These are phyloP conservation scores for Globisporangium rhizosaccharum DNA, from an alignment of 352 stramenopile genomes.

Conservation along the genomic window DNA sequence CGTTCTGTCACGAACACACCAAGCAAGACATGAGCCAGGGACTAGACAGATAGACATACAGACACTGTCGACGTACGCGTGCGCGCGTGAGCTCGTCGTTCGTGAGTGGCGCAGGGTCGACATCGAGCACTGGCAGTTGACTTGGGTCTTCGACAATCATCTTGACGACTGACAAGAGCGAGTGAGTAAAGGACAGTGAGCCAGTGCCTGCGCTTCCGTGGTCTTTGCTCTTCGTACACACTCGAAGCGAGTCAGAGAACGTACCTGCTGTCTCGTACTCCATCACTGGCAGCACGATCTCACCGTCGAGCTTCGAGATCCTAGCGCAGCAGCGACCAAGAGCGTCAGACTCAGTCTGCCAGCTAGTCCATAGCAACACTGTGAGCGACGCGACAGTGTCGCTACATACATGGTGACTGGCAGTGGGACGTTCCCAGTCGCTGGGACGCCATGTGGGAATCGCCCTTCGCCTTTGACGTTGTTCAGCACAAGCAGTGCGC, in stretches of 20 bases:
- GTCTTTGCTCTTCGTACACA: not conserved
- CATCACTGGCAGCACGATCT: slow-evolving; percentile 55
- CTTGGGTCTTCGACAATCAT: slow-evolving; percentile 18
- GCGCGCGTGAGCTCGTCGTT: slow-evolving; percentile 38
- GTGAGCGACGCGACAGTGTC: not conserved
- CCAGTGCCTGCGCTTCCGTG: not conserved
- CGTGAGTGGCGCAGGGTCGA: slow-evolving; percentile 26
- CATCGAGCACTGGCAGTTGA: slow-evolving; percentile 19
- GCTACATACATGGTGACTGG: slow-evolving; percentile 52
- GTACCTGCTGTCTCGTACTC: slow-evolving; percentile 39
- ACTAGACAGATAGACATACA: not conserved
- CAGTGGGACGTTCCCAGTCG: slow-evolving; percentile 26
- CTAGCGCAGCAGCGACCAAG: slow-evolving; percentile 15
- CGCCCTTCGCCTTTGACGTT: slow-evolving; percentile 53
- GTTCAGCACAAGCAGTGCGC: slow-evolving; percentile 52
- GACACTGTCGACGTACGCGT: slow-evolving; percentile 14
- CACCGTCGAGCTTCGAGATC: slow-evolving; percentile 57
- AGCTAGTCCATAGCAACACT: not conserved
- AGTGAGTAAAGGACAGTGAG: not conserved
- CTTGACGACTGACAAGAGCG: not conserved
- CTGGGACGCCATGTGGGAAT: slow-evolving; percentile 33
- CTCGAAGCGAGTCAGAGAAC: not conserved
- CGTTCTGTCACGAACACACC: slow-evolving; percentile 25
- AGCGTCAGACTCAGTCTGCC: not conserved
- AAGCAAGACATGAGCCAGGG: not conserved